Evolutionary conservation across 2,329 filamentous ascomycete genomes (phyloP).

Genomic region (Talaromyces funiculosus): DNA sequence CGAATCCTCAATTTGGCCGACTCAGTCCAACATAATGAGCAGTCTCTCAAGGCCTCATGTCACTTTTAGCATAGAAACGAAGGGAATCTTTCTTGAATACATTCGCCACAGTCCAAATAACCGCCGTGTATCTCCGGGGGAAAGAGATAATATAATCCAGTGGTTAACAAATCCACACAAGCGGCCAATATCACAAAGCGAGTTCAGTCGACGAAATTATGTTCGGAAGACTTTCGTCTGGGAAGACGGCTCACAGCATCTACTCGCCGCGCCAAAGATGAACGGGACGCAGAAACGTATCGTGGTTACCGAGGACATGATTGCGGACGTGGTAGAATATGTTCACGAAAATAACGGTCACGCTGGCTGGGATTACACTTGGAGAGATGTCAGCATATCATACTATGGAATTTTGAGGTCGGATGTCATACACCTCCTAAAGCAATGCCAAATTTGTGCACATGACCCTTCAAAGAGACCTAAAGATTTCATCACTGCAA

Average conservation of each 20-base stretch:
- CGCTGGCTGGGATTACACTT: slow-evolving; percentile 3
- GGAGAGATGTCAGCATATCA: neutral
- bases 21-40: neutral
- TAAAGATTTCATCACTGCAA: neutral
- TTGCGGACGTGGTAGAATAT: neutral
- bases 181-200: neutral
- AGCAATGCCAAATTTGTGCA: slow-evolving; percentile 2
- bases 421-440: slow-evolving; percentile 1
- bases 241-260: neutral
- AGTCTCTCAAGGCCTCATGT: neutral
- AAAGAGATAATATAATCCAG: neutral
- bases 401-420: neutral
- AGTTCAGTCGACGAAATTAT: neutral
- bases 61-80: neutral
- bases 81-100: neutral
- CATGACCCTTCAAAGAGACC: neutral
- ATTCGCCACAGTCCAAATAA: neutral
- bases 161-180: neutral
- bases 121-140: neutral
- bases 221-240: neutral
- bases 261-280: neutral
- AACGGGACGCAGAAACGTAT: neutral
- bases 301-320: neutral
- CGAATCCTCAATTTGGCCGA: neutral
- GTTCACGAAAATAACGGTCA: slow-evolving; percentile 1